phyloP scores from a whole-genome alignment of 768 basidiomycete species.

The Tricholoma bakamatsutake region DNA sequence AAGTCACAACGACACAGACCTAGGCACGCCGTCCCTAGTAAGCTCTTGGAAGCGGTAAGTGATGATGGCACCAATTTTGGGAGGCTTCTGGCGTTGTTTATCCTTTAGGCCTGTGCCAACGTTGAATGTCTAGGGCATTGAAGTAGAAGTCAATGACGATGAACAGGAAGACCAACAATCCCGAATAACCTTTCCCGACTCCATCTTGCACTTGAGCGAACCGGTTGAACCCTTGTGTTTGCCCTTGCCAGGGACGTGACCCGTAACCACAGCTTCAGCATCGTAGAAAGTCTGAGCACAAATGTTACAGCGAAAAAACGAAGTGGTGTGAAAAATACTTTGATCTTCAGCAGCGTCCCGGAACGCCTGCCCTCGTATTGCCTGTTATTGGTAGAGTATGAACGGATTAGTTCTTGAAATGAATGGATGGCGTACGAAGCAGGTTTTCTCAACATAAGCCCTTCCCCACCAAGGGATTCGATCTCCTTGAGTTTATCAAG shows the following conservation, averaged over 20 bases:
- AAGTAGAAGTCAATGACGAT: not conserved
- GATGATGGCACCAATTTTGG: constrained; percentile 49
- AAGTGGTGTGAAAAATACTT: constrained; percentile 23
- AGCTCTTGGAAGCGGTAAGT: constrained; percentile 57
- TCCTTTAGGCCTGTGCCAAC: constrained; percentile 52
- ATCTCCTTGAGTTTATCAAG: constrained; percentile 49
- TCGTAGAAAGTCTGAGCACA: constrained; percentile 46
- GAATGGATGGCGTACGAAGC: constrained; percentile 32
- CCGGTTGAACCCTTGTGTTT: constrained; percentile 43
- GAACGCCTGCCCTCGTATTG: constrained; percentile 47
- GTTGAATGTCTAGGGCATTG: constrained; percentile 39
- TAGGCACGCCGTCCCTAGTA: constrained; percentile 50
- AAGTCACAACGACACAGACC: constrained; percentile 26
- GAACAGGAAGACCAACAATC: not conserved
- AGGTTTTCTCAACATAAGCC: constrained; percentile 50
- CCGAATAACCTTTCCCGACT: constrained; percentile 47
- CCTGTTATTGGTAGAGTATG: constrained; percentile 18
- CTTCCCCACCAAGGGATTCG: constrained; percentile 51
- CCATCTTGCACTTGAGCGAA: constrained; percentile 53
- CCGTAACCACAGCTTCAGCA: constrained; percentile 53
- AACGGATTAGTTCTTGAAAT: not conserved
- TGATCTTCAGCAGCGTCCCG: constrained; percentile 47
- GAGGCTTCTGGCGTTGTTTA: constrained; percentile 48
- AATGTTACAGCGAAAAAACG: not conserved
- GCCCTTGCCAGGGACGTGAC: constrained; percentile 50